phyloP scores from a whole-genome alignment of 495 filamentous ascomycete genomes.

The Tuber microsphaerosporum region DNA sequence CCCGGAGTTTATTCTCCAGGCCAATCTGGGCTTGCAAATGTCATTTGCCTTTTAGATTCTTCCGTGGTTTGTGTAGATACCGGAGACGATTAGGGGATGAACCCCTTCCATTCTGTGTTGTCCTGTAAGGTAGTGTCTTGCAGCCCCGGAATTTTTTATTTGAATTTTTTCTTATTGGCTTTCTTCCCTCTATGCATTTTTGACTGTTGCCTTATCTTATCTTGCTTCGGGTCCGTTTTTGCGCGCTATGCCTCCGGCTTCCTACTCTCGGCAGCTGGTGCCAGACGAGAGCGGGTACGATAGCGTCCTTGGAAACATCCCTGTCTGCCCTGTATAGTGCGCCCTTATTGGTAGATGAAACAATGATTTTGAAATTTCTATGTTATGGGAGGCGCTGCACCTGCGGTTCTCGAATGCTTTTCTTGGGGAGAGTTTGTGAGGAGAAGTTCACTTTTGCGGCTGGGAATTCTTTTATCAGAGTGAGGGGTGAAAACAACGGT shows the following conservation, averaged over 20 bases:
- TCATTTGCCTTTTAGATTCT: not conserved
- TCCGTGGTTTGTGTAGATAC: not conserved
- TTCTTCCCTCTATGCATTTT: not conserved
- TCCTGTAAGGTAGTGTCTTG: not conserved
- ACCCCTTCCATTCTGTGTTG: not conserved
- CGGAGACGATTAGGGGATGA: not conserved
- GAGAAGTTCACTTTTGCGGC: not conserved
- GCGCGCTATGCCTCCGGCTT: not conserved
- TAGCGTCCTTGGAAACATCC: not conserved
- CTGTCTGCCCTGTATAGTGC: not conserved
- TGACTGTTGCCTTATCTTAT: not conserved
- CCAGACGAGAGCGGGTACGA: not conserved
- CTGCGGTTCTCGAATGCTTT: not conserved
- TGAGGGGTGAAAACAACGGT: not conserved
- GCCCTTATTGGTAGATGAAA: not conserved
- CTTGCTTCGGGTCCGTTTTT: not conserved
- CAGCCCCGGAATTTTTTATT: not conserved
- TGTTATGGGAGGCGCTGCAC: not conserved
- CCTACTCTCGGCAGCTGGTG: not conserved
- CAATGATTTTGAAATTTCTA: not conserved
- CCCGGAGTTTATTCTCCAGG: not conserved
- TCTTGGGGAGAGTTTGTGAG: not conserved
- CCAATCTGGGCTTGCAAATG: not conserved
- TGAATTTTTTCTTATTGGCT: not conserved
- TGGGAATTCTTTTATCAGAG: not conserved